Percentiles rank a stretch among this genome's conserved stretches.
Evolutionary conservation across 768 basidiomycete species (phyloP).

Genomic region (Mycena rebaudengoi): DNA sequence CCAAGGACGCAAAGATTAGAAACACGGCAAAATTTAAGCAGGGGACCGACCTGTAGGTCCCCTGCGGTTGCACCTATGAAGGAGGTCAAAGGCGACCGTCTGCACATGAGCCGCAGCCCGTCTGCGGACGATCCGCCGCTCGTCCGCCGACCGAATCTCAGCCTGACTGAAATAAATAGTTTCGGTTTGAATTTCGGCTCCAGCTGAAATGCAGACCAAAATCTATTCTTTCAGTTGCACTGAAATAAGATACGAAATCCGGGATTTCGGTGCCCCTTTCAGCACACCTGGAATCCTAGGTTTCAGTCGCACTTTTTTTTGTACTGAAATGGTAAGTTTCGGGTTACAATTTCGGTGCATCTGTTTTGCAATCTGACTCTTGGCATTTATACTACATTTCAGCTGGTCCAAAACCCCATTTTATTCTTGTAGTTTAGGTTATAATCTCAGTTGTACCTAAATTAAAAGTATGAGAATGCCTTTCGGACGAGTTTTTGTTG

Average conservation of each 20-base stretch:
- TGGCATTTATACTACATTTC: background rate
- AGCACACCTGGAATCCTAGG: background rate
- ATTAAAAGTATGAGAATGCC: background rate
- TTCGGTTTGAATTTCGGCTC: background rate
- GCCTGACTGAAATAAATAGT: background rate
- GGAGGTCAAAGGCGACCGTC: background rate
- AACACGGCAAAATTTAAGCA: too few relatives aligned
- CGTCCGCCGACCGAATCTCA: background rate
- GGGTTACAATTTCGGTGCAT: background rate
- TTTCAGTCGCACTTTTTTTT: background rate
- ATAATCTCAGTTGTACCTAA: background rate
- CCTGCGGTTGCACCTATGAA: background rate
- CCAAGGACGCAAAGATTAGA: too few relatives aligned
- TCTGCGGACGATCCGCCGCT: background rate
- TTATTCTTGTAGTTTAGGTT: background rate
- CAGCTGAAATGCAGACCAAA: background rate
- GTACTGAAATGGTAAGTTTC: background rate
- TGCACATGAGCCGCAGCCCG: background rate
- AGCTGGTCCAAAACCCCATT: background rate
- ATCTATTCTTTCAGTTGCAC: background rate
- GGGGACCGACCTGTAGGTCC: background rate
- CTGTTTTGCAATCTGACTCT: background rate
- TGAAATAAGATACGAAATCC: background rate
- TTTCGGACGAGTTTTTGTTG: background rate
- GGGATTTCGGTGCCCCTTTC: background rate